Percentiles rank a stretch among this genome's conserved stretches.
These are phyloP conservation scores for Fonsecaea erecta DNA, from an alignment of 2,329 filamentous ascomycete species.

Conservation along the genomic window DNA sequence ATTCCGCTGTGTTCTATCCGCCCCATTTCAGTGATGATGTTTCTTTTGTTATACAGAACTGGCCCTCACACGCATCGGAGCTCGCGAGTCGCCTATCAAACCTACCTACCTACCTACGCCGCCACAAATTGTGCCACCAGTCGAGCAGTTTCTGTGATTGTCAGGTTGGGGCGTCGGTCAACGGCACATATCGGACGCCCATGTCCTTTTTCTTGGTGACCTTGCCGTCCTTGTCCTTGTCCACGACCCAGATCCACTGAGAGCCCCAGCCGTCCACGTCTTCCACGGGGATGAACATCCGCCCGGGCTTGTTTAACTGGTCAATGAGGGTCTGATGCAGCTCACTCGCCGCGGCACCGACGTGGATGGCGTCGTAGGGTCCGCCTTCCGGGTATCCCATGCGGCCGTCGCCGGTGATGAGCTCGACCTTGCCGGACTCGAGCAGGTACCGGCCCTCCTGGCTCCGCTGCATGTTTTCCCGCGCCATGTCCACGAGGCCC, in stretches of 20 bases:
- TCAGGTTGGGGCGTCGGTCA: constrained; percentile 62
- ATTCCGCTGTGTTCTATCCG: background rate
- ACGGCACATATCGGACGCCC: constrained; percentile 67
- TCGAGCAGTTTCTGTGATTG: constrained; percentile 20
- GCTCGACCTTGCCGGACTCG: constrained; percentile 67
- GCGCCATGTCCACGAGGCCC: constrained; percentile 65
- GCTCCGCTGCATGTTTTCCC: constrained; percentile 69
- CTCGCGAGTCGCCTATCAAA: background rate
- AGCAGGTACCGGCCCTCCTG: constrained; percentile 64
- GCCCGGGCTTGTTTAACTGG: constrained; percentile 78
- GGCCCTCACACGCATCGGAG: background rate
- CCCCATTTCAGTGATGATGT: background rate
- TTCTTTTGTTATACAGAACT: background rate
- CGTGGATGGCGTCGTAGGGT: constrained; percentile 91
- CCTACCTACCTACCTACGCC: background rate
- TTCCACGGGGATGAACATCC: constrained; percentile 70
- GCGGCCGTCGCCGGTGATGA: constrained; percentile 75
- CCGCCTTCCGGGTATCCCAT: constrained; percentile 64
- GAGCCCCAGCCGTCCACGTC: constrained; percentile 44
- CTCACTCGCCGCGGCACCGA: constrained; percentile 80
- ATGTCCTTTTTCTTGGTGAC: constrained; percentile 62
- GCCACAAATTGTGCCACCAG: background rate
- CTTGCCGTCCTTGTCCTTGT: constrained; percentile 64
- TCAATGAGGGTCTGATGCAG: constrained; percentile 73
- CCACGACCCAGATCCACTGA: constrained; percentile 67